Conservation (phyloP, 345 rosid species). For the Syzygium aromaticum region DNA sequence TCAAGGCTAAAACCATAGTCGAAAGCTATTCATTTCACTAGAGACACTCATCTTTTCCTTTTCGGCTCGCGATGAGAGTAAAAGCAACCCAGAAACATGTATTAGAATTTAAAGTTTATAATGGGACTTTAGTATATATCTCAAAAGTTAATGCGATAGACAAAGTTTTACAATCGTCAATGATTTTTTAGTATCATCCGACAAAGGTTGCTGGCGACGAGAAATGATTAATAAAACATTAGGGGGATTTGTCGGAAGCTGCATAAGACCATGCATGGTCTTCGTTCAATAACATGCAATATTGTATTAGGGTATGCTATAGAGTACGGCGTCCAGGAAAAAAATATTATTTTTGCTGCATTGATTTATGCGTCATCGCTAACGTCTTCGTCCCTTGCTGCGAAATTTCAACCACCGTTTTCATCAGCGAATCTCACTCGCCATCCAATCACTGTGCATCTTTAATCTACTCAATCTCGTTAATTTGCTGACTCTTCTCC, state of each 20-base stretch:
- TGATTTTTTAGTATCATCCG: not conserved
- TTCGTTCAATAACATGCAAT: not conserved
- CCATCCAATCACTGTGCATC: not conserved
- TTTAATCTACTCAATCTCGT: not conserved
- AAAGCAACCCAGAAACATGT: not conserved
- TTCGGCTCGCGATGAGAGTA: not conserved
- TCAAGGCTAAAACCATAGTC: not conserved
- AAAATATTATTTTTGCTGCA: not conserved
- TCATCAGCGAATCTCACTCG: constrained; percentile 8
- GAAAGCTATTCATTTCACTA: not conserved
- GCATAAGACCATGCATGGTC: not conserved
- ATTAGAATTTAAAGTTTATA: not conserved
- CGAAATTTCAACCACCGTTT: not conserved
- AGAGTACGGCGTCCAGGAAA: not conserved
- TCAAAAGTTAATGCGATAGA: not conserved
- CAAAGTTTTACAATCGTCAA: not conserved
- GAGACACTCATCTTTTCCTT: not conserved
- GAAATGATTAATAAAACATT: not conserved
- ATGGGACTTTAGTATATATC: not conserved
- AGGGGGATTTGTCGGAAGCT: not conserved
- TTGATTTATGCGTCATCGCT: not conserved
- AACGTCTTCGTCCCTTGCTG: not conserved
- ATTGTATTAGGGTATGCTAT: not conserved
- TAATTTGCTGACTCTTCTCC: not conserved
- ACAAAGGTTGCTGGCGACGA: not conserved